Evolutionary conservation across 148 eudicot species (phyloP), one percentile per base, ranked within the genome.

Genomic region (Suaeda aralocaspica): DNA sequence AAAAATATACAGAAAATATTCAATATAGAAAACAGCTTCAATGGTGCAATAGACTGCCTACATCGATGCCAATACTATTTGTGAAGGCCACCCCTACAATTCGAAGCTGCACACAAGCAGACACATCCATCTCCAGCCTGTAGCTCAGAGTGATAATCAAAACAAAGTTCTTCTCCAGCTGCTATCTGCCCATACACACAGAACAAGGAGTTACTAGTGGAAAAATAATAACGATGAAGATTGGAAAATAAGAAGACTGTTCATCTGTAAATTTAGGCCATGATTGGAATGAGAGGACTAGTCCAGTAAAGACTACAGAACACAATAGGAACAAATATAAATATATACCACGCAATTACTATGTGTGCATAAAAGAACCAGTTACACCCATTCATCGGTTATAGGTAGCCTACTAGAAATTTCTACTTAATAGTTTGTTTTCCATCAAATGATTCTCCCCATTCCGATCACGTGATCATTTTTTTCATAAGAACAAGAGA

Each of bases 131-230:
- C 88, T 69, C 85, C 97, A 36, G 81, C 77, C 68, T 59, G 77
- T 50, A 69, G 82, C 77, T 86, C 83, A 72, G 82, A 73, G 19
- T 74, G 73, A 58, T 80, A 94, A 70, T 88, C 84, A 65, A 68
- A 89, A 4, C 89, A 87, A 77, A 94, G 75, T 74, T 94, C 99
- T 80, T 94, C 99, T 28, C 91, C 97, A 8, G 62, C 75, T 63
- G 79, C 76, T 70, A 94, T 91, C 99, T 94, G 96, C 75, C 77
- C 79, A 4, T 13, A 66, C 4, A 36, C 19, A 34, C 10, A 51
- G 4, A 49, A 45, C 50, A 4, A 49, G 59, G 71, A 49, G 33
- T 51, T 42, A 29, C 45, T 52, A 30, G 19, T 24, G 34, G 13
- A 33, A 31, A 22, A 45, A 31, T 26, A 25, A 24, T 49, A 41